Base-by-base conservation (phyloP, 176 grass and related monocot genomes). In the Pharus latifolius region DNA sequence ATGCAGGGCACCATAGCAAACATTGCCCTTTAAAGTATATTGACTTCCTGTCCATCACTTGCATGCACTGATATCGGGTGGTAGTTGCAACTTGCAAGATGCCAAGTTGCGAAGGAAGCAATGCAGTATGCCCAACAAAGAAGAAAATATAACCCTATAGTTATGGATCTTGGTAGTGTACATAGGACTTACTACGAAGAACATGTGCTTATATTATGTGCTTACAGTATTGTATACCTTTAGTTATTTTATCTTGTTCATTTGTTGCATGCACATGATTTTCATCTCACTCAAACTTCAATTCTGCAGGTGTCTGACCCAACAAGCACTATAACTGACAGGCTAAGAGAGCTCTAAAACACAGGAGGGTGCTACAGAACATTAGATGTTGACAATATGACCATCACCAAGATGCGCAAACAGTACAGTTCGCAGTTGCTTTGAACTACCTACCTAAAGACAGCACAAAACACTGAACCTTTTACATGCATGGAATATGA, bases 281-380 rank as follows among this genome's bases (percentile, higher is more conserved):
- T 12, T 8, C 3, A 41, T 49, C 50, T 58, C 32, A 63, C 38
- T 23, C 14, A 26, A 37, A 26, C 49, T 29, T 65, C 3, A 30
- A 17, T 14, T 63, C n/a, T 70, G 38, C 73, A 83, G 80, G 65
- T 64, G 16, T 48, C 29, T 8, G 22, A 70, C 32, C 16, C 12
- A 63, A 33, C 63, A 69, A 60, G 24, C 10, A 29, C 63, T 20
- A 63, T 70, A 77, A 55, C 73, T 15, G 40, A 63, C 17, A 63
- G 28, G 40, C 17, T 83, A 29, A 37, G 47, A 17, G 48, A 83
- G 14, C 64, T 82, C 2, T 68, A 82, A 46, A 69, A 10, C 62
- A 10, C 38, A 17, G n/a, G 13, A n/a, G n/a, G n/a, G n/a, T n/a
- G n/a, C n/a, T n/a, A n/a, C n/a, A n/a, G n/a, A n/a, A n/a, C n/a